These are phyloP conservation scores for Hypericum perforatum DNA, from an alignment of 345 rosid species.

Conservation along the genomic window DNA sequence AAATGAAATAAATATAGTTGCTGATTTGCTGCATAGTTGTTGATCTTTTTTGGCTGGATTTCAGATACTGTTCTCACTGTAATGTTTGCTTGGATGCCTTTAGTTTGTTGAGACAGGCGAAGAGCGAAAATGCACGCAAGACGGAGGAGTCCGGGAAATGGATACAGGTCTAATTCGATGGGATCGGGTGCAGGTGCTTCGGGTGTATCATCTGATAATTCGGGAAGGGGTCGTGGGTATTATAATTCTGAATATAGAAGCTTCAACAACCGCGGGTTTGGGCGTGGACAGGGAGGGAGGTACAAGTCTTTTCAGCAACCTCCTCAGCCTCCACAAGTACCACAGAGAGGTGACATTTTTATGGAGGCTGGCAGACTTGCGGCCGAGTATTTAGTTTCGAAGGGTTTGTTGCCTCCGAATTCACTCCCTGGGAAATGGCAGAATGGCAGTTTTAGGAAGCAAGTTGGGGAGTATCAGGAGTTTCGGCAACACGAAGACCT, in stretches of 20 bases:
- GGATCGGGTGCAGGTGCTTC: conserved; percentile 57
- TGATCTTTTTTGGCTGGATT: too few species aligned
- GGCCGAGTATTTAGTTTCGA: conserved; percentile 81
- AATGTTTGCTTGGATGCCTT: neutral
- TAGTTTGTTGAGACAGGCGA: neutral
- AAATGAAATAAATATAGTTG: too few species aligned
- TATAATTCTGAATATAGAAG: conserved; percentile 62
- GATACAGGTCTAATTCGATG: conserved; percentile 61
- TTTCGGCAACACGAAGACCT: conserved; percentile 56
- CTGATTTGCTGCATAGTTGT: too few species aligned
- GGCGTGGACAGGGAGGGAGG: conserved; percentile 56
- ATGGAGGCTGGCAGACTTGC: conserved; percentile 96
- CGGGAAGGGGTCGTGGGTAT: conserved; percentile 69
- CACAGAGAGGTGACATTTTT: conserved; percentile 54
- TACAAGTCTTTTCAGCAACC: conserved; percentile 43
- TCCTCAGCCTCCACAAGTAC: conserved; percentile 26
- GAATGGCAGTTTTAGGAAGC: conserved; percentile 56
- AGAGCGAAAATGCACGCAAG: conserved; percentile 61
- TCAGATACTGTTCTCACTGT: neutral
- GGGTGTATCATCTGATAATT: conserved; percentile 48
- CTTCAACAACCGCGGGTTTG: conserved; percentile 61
- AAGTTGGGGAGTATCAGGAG: conserved; percentile 42
- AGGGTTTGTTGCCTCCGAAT: conserved; percentile 51
- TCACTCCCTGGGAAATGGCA: conserved; percentile 70
- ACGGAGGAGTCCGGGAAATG: conserved; percentile 86